Base-by-base conservation (phyloP, 2,329 filamentous ascomycete species). In the Aspergillus felis region DNA sequence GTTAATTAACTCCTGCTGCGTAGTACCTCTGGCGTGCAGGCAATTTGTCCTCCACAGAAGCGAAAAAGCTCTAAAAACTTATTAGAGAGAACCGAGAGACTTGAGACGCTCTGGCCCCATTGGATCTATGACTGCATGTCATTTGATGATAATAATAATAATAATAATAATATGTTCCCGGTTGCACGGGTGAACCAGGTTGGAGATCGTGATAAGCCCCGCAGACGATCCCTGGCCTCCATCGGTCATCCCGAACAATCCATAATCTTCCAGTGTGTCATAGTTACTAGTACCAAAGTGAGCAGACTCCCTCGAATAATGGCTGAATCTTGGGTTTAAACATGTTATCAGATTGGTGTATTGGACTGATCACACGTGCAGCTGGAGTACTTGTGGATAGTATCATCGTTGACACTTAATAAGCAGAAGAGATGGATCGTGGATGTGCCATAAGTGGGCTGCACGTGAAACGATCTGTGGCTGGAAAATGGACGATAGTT, bases 401-500 rank as follows among this genome's bases (percentile, higher is more conserved):
- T 29, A 29, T 32, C 4, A 32, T 14, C 14, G 12, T 35, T 38
- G 32, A 38, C 14, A 38, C 32, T 38, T 17, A 5, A 38, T 17
- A 38, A 38, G 14, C 32, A 38, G 32, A 38, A 17, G 32, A 17
- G 14, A 38, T 38, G 32, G 32, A 24, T 44, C 41, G 22, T 20
- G n/a, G 10, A 22, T 44, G 10, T 24, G 44, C 5, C 10, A 25
- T 12, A 17, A 14, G 22, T 24, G 44, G 20, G 24, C n/a, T 12
- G 10, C 44, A 47, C 44, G 44, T 47, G 44, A 47, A 46, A 3
- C 10, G 42, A 47, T 47, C n/a, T 47, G 59, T 61, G 60, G 61
- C 60, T 63, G 59, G 51, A 22, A 32, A 48, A n/a, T 14, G 7
- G 48, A 56, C 27, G 66, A 68, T 70, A 64, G 64, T 58, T 59